Conservation (phyloP, 2,329 filamentous ascomycete genomes). For the Trichoderma atroviride region DNA sequence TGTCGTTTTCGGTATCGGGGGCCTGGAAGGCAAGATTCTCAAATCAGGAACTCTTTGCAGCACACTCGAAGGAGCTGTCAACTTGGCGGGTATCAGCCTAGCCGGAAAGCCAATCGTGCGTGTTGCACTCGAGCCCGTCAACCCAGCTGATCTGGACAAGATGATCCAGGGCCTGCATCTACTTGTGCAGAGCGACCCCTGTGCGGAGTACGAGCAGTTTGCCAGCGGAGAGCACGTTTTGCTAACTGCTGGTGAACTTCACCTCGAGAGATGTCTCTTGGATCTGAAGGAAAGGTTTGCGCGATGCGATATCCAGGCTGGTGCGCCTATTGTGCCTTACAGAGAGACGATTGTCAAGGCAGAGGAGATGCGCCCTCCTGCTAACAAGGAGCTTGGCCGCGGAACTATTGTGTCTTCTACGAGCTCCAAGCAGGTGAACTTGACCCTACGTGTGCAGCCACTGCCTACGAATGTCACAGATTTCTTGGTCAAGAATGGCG, state of each 20-base stretch:
- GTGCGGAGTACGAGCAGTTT: conserved; percentile 92
- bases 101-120: conserved; percentile 89
- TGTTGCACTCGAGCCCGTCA: conserved; percentile 90
- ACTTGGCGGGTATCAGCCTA: conserved; percentile 82
- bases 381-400: conserved; percentile 81
- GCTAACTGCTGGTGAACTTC: conserved; percentile 88
- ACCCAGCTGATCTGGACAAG: conserved; percentile 87
- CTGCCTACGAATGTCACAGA: conserved; percentile 78
- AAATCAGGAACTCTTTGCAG: conserved; percentile 95
- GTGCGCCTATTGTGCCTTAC: conserved; percentile 93
- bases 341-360: conserved; percentile 86
- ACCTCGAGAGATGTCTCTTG: conserved; percentile 90
- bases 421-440: conserved; percentile 80
- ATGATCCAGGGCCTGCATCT: conserved; percentile 88
- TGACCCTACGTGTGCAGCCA: conserved; percentile 77
- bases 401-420: conserved; percentile 77
- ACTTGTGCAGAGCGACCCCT: conserved; percentile 92
- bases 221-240: conserved; percentile 93
- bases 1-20: conserved; percentile 92
- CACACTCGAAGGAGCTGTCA: conserved; percentile 80
- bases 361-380: conserved; percentile 89
- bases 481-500: conserved; percentile 79
- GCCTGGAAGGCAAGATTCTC: conserved; percentile 88
- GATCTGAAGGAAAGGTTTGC: conserved; percentile 93
- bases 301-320: conserved; percentile 90